phyloP scores from a whole-genome alignment of 306 rosid species.

The Cucurbita pepo region DNA sequence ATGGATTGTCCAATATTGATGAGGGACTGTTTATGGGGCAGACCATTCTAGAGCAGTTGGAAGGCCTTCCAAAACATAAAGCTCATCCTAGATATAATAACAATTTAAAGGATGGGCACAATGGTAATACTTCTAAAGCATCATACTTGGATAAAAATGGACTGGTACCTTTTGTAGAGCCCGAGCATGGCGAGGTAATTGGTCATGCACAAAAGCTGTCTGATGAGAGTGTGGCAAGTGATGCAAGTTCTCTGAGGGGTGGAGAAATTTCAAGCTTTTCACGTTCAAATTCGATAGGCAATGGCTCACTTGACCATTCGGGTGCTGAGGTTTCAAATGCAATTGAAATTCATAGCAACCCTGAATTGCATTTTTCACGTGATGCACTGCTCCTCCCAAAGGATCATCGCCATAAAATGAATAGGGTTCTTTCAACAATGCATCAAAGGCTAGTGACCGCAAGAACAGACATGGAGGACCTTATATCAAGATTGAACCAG shows the following conservation, averaged over 20 bases:
- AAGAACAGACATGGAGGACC: constrained; percentile 94
- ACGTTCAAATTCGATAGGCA: constrained; percentile 53
- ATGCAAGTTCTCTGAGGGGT: constrained; percentile 71
- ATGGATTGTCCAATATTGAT: constrained; percentile 79
- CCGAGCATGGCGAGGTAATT: constrained; percentile 42
- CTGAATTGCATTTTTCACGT: constrained; percentile 36
- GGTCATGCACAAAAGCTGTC: constrained; percentile 63
- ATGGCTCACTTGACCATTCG: constrained; percentile 39
- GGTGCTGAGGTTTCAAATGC: constrained; percentile 34
- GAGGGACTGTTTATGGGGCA: constrained; percentile 96
- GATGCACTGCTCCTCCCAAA: constrained; percentile 61
- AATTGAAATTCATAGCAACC: constrained; percentile 27
- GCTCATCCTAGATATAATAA: constrained; percentile 44
- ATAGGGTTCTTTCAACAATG: constrained; percentile 78
- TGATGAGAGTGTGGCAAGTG: constrained; percentile 69
- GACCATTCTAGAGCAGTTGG: constrained; percentile 80
- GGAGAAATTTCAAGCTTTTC: constrained; percentile 63
- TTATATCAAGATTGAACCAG: constrained; percentile 81
- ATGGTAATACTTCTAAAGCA: constrained; percentile 58
- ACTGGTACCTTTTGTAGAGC: constrained; percentile 56
- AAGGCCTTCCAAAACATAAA: constrained; percentile 94
- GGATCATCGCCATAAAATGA: constrained; percentile 83
- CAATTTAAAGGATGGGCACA: constrained; percentile 21
- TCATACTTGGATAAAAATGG: constrained; percentile 49
- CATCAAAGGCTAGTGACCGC: constrained; percentile 79